Base-by-base conservation (phyloP, 2,329 filamentous ascomycete genomes). In the Botryotinia globosa region DNA sequence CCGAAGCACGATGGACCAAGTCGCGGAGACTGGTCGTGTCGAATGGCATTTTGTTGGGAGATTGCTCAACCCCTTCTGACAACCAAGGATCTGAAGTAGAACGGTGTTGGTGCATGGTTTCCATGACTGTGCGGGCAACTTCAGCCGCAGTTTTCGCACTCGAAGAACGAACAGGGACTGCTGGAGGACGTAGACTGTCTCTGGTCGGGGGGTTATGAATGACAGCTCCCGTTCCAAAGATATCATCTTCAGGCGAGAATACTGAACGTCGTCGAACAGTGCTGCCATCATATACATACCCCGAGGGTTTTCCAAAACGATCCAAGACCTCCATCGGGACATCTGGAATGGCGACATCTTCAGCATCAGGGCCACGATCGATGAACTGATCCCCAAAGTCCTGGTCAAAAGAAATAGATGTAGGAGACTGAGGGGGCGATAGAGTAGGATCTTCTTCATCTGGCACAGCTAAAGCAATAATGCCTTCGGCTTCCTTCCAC, bases 401-500 rank as follows among this genome's bases (percentile, higher is more conserved):
- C 14, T 83, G 80, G 20, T 83, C 82, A 68, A 87, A 85, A 61
- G 88, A 86, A 20, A 84, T 76, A 8, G 77, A 77, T 16, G 74
- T 66, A 22, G 79, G 77, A 2, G 80, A 79, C 48, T 74, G 74
- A 39, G 77, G 76, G 56, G 77, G 76, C 14, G 79, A 80, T 4
- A 80, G 74, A 14, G 76, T 74, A n/a, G 73, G 68, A 65, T 87
- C 84, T 65, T 91, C 89, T 54, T 89, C 87, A 74, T 91, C 89
- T 1, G 90, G 89, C 1, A 89, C 91, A 63, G 93, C 93, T n/a
- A 97, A 84, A 48, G 92, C 91, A 79, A 97, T 96, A 82, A 97
- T 94, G 22, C 92, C 92, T 80, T 96, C 92, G 1, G 94, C 93
- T 80, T 96, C 92, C 77, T 90, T 89, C 92, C 92, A 97, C 64